Percentiles rank a stretch among this genome's conserved stretches.
Evolutionary conservation across 495 filamentous ascomycete genomes (phyloP).

Genomic region (Neurospora hispaniola): DNA sequence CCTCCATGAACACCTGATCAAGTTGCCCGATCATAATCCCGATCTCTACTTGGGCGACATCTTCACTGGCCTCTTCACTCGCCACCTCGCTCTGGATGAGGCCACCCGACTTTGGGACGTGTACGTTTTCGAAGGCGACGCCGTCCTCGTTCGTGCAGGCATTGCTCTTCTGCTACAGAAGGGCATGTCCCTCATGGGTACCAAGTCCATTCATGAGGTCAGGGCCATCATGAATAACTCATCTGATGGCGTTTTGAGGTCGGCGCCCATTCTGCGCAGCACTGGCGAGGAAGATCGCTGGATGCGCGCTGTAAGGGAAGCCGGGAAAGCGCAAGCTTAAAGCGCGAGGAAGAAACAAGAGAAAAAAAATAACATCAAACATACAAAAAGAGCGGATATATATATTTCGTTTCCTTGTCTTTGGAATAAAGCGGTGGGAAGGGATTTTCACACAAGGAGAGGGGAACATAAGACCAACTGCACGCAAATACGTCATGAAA

Average conservation of each 20-base stretch:
- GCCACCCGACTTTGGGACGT: conserved; percentile 83
- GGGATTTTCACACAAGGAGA: not conserved
- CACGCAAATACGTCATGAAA: conserved; percentile 6
- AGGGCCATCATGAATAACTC: conserved; percentile 16
- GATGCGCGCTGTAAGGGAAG: conserved; percentile 25
- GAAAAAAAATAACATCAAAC: not conserved
- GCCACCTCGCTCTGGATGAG: conserved; percentile 54
- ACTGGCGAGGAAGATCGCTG: conserved; percentile 27
- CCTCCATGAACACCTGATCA: conserved; percentile 56
- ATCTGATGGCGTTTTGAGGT: not conserved
- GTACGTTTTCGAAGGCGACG: conserved; percentile 88
- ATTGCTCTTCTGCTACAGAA: conserved; percentile 54
- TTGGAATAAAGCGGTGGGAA: not conserved
- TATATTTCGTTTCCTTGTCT: not conserved
- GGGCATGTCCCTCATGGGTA: conserved; percentile 32
- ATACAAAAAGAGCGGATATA: not conserved
- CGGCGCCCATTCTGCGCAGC: conserved; percentile 10
- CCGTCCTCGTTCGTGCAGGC: conserved; percentile 64
- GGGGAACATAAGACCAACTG: not conserved
- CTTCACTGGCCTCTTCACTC: conserved; percentile 44
- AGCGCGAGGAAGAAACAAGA: not conserved
- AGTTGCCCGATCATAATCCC: conserved; percentile 32
- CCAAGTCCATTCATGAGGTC: conserved; percentile 23
- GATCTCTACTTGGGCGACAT: conserved; percentile 39
- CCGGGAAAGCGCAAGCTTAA: conserved; percentile 16